phyloP scores from a whole-genome alignment of 2,329 filamentous ascomycete species.

The Penicillium sp. region DNA sequence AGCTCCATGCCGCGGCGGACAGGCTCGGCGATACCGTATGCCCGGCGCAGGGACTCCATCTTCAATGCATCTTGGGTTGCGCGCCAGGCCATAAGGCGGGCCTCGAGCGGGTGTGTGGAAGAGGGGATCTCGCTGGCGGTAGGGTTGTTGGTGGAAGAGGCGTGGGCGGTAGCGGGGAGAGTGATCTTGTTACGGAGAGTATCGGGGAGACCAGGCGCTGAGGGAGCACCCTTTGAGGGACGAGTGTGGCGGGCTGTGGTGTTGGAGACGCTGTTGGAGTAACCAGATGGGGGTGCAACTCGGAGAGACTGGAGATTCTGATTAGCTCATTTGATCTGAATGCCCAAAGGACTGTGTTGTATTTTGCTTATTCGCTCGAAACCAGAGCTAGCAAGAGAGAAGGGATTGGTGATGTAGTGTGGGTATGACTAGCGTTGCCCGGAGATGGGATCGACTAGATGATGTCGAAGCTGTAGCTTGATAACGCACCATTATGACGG shows the following conservation, averaged over 20 bases:
- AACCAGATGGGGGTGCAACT: slow-evolving; percentile 72
- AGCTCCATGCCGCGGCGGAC: slow-evolving; percentile 93
- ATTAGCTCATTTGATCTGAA: slow-evolving; percentile 8
- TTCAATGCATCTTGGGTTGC: slow-evolving; percentile 82
- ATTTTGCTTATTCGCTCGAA: neutral
- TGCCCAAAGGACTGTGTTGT: neutral
- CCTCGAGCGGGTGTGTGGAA: slow-evolving; percentile 85
- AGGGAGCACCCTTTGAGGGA: slow-evolving; percentile 72
- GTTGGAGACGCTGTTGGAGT: slow-evolving; percentile 68
- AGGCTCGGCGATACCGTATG: slow-evolving; percentile 90
- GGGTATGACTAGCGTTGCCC: slow-evolving; percentile 7
- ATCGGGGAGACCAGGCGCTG: slow-evolving; percentile 90
- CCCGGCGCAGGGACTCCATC: slow-evolving; percentile 82
- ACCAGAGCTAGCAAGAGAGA: neutral
- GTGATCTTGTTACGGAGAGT: slow-evolving; percentile 82
- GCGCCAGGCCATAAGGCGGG: slow-evolving; percentile 86
- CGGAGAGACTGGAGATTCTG: slow-evolving; percentile 72
- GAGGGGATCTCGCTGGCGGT: slow-evolving; percentile 45
- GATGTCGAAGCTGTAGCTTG: slow-evolving; percentile 18
- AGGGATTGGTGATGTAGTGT: neutral
- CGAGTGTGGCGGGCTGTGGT: slow-evolving; percentile 57
- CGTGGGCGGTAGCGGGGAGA: slow-evolving; percentile 55
- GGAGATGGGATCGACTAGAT: slow-evolving; percentile 10
- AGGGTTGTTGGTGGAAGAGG: slow-evolving; percentile 43
- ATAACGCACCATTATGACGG: slow-evolving; percentile 34